phyloP scores from a whole-genome alignment of 768 basidiomycete species.

The Trametes maxima region DNA sequence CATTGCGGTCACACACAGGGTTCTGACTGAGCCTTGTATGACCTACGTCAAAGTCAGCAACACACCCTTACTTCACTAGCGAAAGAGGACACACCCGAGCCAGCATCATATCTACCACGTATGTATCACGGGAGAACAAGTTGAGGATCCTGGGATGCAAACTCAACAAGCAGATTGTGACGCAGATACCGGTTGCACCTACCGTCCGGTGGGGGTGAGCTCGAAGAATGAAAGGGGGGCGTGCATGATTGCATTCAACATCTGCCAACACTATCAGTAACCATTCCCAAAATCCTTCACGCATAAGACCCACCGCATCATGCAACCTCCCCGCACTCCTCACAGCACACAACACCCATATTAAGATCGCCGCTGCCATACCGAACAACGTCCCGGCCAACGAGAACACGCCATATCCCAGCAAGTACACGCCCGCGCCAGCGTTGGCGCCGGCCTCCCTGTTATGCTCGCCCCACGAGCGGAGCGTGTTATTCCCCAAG shows the following conservation, averaged over 20 bases:
- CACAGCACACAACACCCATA: conserved; percentile 79
- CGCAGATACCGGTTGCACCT: conserved; percentile 21
- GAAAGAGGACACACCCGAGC: conserved; percentile 46
- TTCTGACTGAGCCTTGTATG: conserved; percentile 71
- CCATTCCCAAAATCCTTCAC: neutral
- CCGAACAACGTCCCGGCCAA: conserved; percentile 56
- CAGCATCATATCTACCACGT: conserved; percentile 83
- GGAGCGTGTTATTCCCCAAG: conserved; percentile 63
- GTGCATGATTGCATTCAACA: conserved; percentile 78
- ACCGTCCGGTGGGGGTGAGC: conserved; percentile 83
- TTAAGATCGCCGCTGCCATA: conserved; percentile 58
- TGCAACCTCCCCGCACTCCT: conserved; percentile 76
- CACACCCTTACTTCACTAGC: neutral
- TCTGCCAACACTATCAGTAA: conserved; percentile 44
- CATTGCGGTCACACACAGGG: conserved; percentile 55
- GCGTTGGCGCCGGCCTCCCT: conserved; percentile 55
- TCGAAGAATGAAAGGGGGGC: conserved; percentile 92
- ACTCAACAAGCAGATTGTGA: neutral
- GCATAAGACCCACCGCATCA: conserved; percentile 56
- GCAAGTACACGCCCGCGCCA: conserved; percentile 58
- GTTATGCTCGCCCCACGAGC: conserved; percentile 84
- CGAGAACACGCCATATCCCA: conserved; percentile 71
- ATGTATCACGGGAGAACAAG: conserved; percentile 87
- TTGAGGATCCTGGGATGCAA: conserved; percentile 68
- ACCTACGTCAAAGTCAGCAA: conserved; percentile 37